phyloP scores from a whole-genome alignment of 2,329 filamentous ascomycete genomes.

The Botrytis tulipae region DNA sequence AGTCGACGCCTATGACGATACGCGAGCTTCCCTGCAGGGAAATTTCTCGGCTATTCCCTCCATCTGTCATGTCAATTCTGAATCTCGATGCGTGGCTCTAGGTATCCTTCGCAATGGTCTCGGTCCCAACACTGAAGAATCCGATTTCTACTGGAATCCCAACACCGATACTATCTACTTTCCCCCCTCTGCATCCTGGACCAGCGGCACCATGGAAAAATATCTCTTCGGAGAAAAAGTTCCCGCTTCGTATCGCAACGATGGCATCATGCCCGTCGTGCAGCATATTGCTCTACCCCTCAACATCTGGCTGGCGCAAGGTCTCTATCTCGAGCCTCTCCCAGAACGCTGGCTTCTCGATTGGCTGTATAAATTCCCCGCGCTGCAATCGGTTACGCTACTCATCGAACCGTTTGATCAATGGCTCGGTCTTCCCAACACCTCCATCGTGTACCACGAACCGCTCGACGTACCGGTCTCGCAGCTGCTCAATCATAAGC shows the following conservation, averaged over 20 bases:
- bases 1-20: slow-evolving; percentile 1
- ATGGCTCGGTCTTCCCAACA: neutral
- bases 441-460: neutral
- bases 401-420: slow-evolving; percentile 11
- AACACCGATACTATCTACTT: slow-evolving; percentile 4
- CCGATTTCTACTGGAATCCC: slow-evolving; percentile 15
- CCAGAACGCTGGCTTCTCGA: neutral
- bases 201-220: neutral
- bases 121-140: neutral
- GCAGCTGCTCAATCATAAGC: neutral
- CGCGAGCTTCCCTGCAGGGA: neutral
- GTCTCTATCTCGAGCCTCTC: neutral
- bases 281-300: slow-evolving; percentile 1
- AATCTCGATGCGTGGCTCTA: slow-evolving; percentile 11
- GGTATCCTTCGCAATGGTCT: neutral
- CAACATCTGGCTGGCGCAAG: neutral
- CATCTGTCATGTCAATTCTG: slow-evolving; percentile 21
- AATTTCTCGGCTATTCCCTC: slow-evolving; percentile 26
- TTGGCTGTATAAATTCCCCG: neutral
- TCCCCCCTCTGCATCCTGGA: slow-evolving; percentile 8
- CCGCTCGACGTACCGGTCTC: neutral
- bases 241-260: neutral
- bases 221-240: neutral
- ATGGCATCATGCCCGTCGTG: neutral
- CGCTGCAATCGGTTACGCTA: neutral